Conservation (phyloP, 768 basidiomycete genomes). For the Kwoniella sp. region DNA sequence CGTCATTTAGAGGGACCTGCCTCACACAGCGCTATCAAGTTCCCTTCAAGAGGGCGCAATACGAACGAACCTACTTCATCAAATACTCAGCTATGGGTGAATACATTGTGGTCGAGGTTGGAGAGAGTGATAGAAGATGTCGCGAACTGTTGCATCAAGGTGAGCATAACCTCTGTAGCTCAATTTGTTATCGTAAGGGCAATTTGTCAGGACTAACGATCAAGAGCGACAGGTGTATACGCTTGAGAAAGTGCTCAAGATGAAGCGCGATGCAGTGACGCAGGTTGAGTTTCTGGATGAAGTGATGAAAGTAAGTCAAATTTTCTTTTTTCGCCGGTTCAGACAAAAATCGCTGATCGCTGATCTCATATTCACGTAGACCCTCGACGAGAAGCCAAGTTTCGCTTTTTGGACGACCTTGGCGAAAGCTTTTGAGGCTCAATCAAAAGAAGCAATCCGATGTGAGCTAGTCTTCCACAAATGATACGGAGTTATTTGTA, state of each 20-base stretch:
- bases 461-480: constrained; percentile 58
- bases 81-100: constrained; percentile 82
- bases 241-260: constrained; percentile 84
- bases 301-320: constrained; percentile 77
- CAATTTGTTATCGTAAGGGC: not conserved
- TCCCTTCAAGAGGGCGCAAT: constrained; percentile 25
- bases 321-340: not conserved
- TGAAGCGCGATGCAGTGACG: constrained; percentile 81
- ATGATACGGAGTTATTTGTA: not conserved
- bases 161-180: constrained; percentile 31
- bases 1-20: constrained; percentile 13
- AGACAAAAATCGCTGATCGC: not conserved
- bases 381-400: constrained; percentile 87
- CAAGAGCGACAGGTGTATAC: constrained; percentile 72
- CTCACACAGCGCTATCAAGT: constrained; percentile 31
- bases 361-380: constrained; percentile 56
- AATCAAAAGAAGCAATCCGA: constrained; percentile 76
- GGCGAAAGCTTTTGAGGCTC: constrained; percentile 75
- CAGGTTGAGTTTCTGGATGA: constrained; percentile 84
- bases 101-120: constrained; percentile 76
- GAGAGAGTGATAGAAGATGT: constrained; percentile 85
- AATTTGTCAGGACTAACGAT: not conserved
- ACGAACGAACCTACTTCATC: constrained; percentile 81
- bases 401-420: constrained; percentile 87
- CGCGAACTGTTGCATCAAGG: constrained; percentile 88